A percentile compares a stretch with the other conserved stretches of the same genome.
phyloP scores from a whole-genome alignment of 1,284 basidiomycete genomes.

The Cutaneotrichosporon arboriforme region DNA sequence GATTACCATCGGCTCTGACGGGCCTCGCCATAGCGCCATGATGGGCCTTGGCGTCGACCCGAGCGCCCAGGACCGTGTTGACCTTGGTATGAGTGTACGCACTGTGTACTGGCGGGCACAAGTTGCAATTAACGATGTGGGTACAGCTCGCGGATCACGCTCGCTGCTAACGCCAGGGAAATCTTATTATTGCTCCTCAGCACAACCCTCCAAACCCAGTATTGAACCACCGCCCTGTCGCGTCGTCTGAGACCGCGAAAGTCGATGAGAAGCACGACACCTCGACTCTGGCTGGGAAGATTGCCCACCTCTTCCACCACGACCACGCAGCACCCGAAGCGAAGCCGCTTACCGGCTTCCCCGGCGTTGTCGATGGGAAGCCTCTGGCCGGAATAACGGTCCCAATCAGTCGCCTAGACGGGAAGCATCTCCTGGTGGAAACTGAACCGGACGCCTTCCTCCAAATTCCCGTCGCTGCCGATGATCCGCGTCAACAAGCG shows the following conservation, averaged over 20 bases:
- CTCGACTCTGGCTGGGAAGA: not conserved
- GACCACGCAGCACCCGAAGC: not conserved
- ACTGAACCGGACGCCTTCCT: not conserved
- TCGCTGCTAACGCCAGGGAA: not conserved
- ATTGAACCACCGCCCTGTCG: not conserved
- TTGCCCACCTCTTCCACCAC: constrained; percentile 5
- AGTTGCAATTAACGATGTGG: not conserved
- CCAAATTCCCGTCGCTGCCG: not conserved
- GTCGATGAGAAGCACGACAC: not conserved
- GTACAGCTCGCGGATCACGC: not conserved
- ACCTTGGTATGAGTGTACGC: not conserved
- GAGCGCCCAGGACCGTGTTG: not conserved
- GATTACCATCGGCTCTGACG: constrained; percentile 2
- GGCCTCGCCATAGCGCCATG: not conserved
- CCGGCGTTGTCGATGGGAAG: constrained; percentile 7
- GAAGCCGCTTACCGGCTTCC: constrained; percentile 4
- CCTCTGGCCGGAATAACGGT: constrained; percentile 7
- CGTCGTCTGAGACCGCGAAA: not conserved
- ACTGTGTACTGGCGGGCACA: constrained; percentile 4
- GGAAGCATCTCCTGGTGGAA: not conserved
- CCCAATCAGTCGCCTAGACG: constrained; percentile 4
- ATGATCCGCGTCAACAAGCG: not conserved
- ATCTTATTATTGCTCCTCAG: not conserved
- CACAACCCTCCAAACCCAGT: constrained; percentile 4
- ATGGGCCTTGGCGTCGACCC: not conserved